Base-by-base conservation (phyloP, 331 rosid species). In the Acacia pycnantha region DNA sequence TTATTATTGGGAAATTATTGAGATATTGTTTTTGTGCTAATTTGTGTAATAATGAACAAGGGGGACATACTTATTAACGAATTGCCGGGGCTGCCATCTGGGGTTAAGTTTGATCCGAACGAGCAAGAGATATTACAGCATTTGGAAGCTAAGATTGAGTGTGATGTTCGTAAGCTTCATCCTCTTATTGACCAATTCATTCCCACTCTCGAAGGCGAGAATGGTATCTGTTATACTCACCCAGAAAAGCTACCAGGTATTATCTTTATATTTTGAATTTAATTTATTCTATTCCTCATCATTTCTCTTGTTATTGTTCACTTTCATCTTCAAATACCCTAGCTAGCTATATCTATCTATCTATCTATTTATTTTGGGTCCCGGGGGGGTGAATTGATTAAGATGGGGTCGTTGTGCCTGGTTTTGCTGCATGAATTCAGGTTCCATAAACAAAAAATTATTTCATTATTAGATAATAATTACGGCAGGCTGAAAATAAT, bases 181-280 rank as follows among this genome's bases (percentile, higher is more conserved):
- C 98, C 98, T 7, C 94, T 95, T 1, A 92, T 92, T 54, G 93
- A 93, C 82, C 87, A 93, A 58, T 95, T 95, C 88, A 95, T 95
- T 69, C 97, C 97, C 62, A 92, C 99, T 0, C 94, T 95, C 76
- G 90, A 91, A 27, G 98, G 94, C 9, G 97, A 89, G 71, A 89
- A 95, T 76, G 99, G 98, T 24, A 95, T 95, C 68, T 95, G 99
- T 82, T 93, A 91, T 40, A 95, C 98, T 1, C 99, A 95, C 82
- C 99, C 99, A 47, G 94, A 95, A 84, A 93, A 91, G 68, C 84
- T 95, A 10, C 99, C 99, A 83, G 98, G 99, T 91, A 64, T 62
- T 61, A 1, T 62, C 2, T 62, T 4, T 27, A 3, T 61, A 5
- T 27, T 68, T 40, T 21, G 2, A 35, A 2, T 56, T 8, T 48